These are phyloP conservation scores for Vitis hybrid DNA, from an alignment of 177 flowering plant species.

Conservation along the genomic window DNA sequence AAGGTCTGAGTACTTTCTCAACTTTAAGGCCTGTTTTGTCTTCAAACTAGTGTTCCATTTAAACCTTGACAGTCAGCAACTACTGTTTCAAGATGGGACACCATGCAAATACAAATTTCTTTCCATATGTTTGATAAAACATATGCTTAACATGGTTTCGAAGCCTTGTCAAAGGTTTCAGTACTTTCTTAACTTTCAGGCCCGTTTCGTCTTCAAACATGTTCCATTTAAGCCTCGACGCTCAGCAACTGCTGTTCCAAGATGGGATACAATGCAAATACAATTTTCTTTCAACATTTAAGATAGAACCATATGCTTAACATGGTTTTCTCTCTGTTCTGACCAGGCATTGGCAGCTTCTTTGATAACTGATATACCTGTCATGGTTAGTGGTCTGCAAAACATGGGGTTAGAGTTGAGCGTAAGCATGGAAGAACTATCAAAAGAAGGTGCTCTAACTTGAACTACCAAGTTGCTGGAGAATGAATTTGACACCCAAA, in stretches of 20 bases:
- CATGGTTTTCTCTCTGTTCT: not conserved
- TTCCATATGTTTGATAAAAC: not conserved
- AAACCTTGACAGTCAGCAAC: too few relatives aligned
- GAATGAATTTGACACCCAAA: too few relatives aligned
- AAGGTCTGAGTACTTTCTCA: too few relatives aligned
- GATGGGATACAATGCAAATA: too few relatives aligned
- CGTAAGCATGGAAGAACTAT: slow-evolving; percentile 45
- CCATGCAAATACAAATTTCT: too few relatives aligned
- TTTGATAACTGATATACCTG: slow-evolving; percentile 46
- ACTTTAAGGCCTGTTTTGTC: too few relatives aligned
- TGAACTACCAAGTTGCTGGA: slow-evolving; percentile 3
- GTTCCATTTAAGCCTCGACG: not conserved
- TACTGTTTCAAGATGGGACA: too few relatives aligned
- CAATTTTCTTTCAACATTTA: not conserved
- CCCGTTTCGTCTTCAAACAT: not conserved
- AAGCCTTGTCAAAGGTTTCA: not conserved
- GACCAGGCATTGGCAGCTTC: slow-evolving; percentile 51
- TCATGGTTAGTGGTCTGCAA: slow-evolving; percentile 41
- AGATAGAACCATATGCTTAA: too few relatives aligned
- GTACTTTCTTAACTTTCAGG: not conserved
- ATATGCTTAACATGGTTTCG: not conserved
- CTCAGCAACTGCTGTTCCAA: too few relatives aligned
- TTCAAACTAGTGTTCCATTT: too few relatives aligned
- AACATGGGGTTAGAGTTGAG: slow-evolving; percentile 42
- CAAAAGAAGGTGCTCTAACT: slow-evolving; percentile 20